Evolutionary conservation across 2,329 filamentous ascomycete species (phyloP).

Genomic region (Zymoseptoria ardabiliae): DNA sequence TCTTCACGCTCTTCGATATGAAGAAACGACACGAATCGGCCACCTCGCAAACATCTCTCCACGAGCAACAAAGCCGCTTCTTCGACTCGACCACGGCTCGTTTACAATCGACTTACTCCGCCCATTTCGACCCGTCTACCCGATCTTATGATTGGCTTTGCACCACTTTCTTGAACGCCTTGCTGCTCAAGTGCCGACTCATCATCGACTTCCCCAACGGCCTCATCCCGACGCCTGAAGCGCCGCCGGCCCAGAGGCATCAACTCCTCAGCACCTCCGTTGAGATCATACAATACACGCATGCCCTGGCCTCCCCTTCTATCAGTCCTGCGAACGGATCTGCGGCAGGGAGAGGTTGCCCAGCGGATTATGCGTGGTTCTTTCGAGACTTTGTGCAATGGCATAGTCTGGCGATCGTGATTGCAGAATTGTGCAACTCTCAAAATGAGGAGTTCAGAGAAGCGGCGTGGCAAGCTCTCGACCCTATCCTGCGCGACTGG

Average conservation of each 20-base stretch:
- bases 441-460: slow-evolving; percentile 16
- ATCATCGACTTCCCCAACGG: slow-evolving; percentile 22
- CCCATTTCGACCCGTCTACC: slow-evolving; percentile 15
- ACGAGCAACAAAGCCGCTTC: slow-evolving; percentile 12
- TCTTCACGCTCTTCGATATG: slow-evolving; percentile 13
- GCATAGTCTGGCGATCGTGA: slow-evolving; percentile 24
- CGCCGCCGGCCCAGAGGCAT: slow-evolving; percentile 16
- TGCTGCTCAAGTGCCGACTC: slow-evolving; percentile 23
- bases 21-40: background rate
- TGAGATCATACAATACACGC: slow-evolving; percentile 19
- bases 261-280: slow-evolving; percentile 19
- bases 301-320: slow-evolving; percentile 6
- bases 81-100: slow-evolving; percentile 8
- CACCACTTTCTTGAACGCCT: slow-evolving; percentile 15
- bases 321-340: background rate
- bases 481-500: slow-evolving; percentile 21
- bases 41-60: background rate
- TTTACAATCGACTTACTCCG: slow-evolving; percentile 15
- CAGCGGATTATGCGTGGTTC: slow-evolving; percentile 20
- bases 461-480: slow-evolving; percentile 23
- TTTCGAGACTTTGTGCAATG: slow-evolving; percentile 24
- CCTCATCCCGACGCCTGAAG: slow-evolving; percentile 15
- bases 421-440: slow-evolving; percentile 22
- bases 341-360: slow-evolving; percentile 6
- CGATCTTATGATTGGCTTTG: slow-evolving; percentile 24